phyloP scores from a whole-genome alignment of 495 filamentous ascomycete genomes.

The Neurospora tetraspora region DNA sequence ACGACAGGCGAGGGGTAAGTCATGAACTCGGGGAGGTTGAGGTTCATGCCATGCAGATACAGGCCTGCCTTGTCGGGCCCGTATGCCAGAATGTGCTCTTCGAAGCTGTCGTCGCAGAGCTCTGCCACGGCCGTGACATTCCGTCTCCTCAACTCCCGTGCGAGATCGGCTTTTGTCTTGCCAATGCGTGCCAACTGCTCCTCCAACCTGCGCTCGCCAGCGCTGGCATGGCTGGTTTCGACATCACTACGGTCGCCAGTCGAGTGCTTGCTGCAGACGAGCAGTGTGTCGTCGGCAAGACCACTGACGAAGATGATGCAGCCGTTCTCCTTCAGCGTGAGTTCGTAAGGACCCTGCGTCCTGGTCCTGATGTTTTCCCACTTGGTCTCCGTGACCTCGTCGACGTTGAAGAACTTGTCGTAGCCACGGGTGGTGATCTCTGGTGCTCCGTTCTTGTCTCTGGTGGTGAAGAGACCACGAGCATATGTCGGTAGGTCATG shows the following conservation, averaged over 20 bases:
- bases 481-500: constrained; percentile 76
- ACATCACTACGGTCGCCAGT: constrained; percentile 64
- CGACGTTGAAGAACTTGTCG: constrained; percentile 97
- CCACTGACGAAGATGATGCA: constrained; percentile 98
- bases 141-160: constrained; percentile 59
- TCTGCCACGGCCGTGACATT: constrained; percentile 93
- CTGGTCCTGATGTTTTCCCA: constrained; percentile 71
- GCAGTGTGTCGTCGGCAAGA: constrained; percentile 71
- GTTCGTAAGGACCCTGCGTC: constrained; percentile 84
- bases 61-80: constrained; percentile 74
- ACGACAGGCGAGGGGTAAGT: constrained; percentile 73
- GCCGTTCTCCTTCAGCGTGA: constrained; percentile 95
- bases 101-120: constrained; percentile 90
- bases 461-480: constrained; percentile 81
- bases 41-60: constrained; percentile 92
- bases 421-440: constrained; percentile 86
- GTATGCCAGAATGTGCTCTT: constrained; percentile 94
- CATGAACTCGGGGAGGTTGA: constrained; percentile 80
- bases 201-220: constrained; percentile 79
- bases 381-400: constrained; percentile 64
- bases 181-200: constrained; percentile 64
- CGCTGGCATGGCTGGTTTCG: constrained; percentile 69
- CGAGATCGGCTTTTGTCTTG: constrained; percentile 66
- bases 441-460: constrained; percentile 44
- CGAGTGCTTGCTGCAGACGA: constrained; percentile 98